A percentile compares a stretch with the other conserved stretches of the same genome.
Conservation (phyloP, 2,329 filamentous ascomycete genomes). For the Scopulariopsis brevicaulis region DNA sequence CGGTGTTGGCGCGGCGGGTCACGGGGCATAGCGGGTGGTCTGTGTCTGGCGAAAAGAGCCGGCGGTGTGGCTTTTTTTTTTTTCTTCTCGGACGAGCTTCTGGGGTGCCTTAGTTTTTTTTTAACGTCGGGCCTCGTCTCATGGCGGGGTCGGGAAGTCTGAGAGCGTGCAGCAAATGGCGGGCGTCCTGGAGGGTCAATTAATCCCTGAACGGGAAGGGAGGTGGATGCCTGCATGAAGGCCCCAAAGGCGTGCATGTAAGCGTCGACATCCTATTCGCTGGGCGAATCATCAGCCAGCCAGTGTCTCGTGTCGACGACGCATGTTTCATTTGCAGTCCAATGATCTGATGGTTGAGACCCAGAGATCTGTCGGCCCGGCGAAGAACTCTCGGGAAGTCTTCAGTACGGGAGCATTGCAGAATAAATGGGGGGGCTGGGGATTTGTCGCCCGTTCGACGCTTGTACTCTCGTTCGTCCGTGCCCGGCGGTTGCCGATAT, state of each 20-base stretch:
- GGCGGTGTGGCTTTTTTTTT: neutral
- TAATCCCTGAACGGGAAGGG: neutral
- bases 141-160: neutral
- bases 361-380: neutral
- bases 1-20: neutral
- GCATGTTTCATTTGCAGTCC: neutral
- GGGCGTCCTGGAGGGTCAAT: neutral
- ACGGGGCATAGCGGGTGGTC: neutral
- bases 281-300: neutral
- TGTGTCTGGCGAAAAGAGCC: neutral
- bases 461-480: neutral
- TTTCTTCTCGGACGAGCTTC: too few relatives aligned
- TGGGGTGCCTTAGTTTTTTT: too few relatives aligned
- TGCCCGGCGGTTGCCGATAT: neutral
- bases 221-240: constrained; percentile 2
- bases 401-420: neutral
- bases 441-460: neutral
- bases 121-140: neutral
- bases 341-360: neutral
- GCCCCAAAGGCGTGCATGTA: neutral
- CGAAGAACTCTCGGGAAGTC: neutral
- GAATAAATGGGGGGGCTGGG: neutral
- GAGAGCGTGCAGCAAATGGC: neutral
- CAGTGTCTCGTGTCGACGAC: neutral
- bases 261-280: neutral